These are phyloP conservation scores for Dactylellina parvicollis DNA, from an alignment of 2,329 filamentous ascomycete genomes.

Conservation along the genomic window DNA sequence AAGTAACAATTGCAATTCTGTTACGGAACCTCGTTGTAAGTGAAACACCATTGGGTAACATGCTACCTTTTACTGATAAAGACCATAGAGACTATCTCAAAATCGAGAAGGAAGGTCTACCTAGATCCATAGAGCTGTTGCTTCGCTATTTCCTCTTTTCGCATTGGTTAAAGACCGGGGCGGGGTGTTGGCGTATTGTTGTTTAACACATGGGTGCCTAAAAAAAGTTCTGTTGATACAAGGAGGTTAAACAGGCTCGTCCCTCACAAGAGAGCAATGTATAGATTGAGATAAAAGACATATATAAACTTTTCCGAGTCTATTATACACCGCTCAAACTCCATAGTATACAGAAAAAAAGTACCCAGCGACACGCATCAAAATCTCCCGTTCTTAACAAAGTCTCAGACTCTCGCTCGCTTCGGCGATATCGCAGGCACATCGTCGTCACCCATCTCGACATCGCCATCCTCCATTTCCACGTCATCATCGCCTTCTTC, in stretches of 20 bases:
- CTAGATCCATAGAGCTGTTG: background rate
- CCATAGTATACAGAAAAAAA: constrained; percentile 32
- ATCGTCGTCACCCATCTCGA: constrained; percentile 64
- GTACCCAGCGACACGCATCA: background rate
- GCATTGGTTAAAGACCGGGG: background rate
- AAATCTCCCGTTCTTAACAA: background rate
- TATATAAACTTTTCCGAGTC: constrained; percentile 49
- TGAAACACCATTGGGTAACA: constrained; percentile 55
- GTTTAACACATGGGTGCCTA: constrained; percentile 13
- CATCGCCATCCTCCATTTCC: constrained; percentile 59
- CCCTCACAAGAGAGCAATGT: constrained; percentile 15
- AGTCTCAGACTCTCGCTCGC: constrained; percentile 24
- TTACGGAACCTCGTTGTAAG: constrained; percentile 86
- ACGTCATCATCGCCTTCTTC: constrained; percentile 64
- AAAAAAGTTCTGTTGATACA: constrained; percentile 5
- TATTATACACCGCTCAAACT: constrained; percentile 52
- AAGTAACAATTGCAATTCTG: constrained; percentile 93
- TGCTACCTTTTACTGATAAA: background rate
- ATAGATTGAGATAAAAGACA: constrained; percentile 27
- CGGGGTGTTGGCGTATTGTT: constrained; percentile 2
- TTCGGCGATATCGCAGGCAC: constrained; percentile 42
- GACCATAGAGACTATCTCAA: constrained; percentile 22
- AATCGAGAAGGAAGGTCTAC: constrained; percentile 18
- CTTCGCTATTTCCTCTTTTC: background rate
- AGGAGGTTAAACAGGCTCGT: background rate